A percentile compares a stretch with the other conserved stretches of the same genome.
phyloP scores from a whole-genome alignment of 129 eudicot species.

The Chrysanthemum makinoi region DNA sequence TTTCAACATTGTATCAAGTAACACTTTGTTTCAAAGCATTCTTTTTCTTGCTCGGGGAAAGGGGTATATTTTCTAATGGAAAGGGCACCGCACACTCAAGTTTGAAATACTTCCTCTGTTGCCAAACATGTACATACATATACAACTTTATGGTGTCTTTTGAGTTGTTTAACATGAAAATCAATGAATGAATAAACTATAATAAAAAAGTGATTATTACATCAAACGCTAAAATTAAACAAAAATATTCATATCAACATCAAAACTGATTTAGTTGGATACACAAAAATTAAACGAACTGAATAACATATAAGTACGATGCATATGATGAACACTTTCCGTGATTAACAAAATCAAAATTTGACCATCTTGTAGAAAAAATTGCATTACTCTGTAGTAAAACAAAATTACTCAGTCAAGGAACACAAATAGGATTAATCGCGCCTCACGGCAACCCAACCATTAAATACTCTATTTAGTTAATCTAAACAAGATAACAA shows the following conservation, averaged over 20 bases:
- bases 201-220: not conserved
- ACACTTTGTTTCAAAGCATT: not conserved
- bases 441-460: too few relatives aligned
- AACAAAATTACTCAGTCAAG: too few relatives aligned
- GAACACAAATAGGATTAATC: too few relatives aligned
- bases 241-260: not conserved
- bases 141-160: not conserved
- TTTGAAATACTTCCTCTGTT: not conserved
- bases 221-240: constrained; percentile 8
- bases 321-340: too few relatives aligned
- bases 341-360: too few relatives aligned
- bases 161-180: not conserved
- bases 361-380: too few relatives aligned
- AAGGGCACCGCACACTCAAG: constrained; percentile 6
- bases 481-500: too few relatives aligned
- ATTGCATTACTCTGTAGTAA: too few relatives aligned
- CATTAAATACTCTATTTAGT: too few relatives aligned
- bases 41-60: not conserved
- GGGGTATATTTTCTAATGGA: not conserved
- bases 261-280: not conserved
- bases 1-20: not conserved
- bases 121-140: constrained; percentile 4
- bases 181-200: not conserved
- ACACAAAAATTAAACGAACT: not conserved
- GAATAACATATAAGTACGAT: too few relatives aligned